phyloP scores from a whole-genome alignment of 2,329 filamentous ascomycete species.

The Passalora sequoiae region DNA sequence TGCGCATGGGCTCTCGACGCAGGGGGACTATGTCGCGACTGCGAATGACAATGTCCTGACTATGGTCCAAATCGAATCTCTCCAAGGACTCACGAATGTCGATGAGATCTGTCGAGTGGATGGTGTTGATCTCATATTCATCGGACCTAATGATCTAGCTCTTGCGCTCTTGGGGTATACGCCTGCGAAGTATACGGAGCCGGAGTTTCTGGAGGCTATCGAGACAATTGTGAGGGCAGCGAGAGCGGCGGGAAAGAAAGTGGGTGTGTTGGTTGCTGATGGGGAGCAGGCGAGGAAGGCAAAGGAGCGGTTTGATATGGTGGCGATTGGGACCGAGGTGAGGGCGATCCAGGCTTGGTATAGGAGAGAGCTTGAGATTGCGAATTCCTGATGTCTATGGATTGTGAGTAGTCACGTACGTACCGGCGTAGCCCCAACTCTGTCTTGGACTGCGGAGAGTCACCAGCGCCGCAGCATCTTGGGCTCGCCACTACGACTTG shows the following conservation, averaged over 20 bases:
- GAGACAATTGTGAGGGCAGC: slow-evolving; percentile 52
- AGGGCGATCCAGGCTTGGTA: slow-evolving; percentile 29
- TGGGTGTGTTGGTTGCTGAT: slow-evolving; percentile 50
- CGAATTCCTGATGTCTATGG: slow-evolving; percentile 1
- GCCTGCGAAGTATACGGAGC: slow-evolving; percentile 38
- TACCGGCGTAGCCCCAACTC: too few species aligned
- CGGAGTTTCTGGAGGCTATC: slow-evolving; percentile 46
- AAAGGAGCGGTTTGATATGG: slow-evolving; percentile 49
- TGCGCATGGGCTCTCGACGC: slow-evolving; percentile 46
- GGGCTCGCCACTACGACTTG: too few species aligned
- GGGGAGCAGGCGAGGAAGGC: slow-evolving; percentile 45
- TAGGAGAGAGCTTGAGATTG: slow-evolving; percentile 5
- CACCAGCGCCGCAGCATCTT: too few species aligned
- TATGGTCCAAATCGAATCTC: slow-evolving; percentile 44
- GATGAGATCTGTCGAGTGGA: slow-evolving; percentile 48
- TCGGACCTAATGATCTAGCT: slow-evolving; percentile 54
- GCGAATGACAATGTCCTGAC: slow-evolving; percentile 49
- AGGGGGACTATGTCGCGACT: slow-evolving; percentile 45
- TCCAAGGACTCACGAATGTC: slow-evolving; percentile 35
- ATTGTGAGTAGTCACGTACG: too few species aligned
- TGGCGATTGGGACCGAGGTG: slow-evolving; percentile 31
- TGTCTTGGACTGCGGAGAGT: too few species aligned
- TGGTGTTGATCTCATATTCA: slow-evolving; percentile 48
- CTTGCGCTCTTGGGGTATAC: slow-evolving; percentile 49
- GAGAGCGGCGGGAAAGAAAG: slow-evolving; percentile 60